Evolutionary conservation across 2,329 filamentous ascomycete genomes (phyloP), one percentile per base, ranked within the genome.

Genomic region (Parascedosporium putredinis): DNA sequence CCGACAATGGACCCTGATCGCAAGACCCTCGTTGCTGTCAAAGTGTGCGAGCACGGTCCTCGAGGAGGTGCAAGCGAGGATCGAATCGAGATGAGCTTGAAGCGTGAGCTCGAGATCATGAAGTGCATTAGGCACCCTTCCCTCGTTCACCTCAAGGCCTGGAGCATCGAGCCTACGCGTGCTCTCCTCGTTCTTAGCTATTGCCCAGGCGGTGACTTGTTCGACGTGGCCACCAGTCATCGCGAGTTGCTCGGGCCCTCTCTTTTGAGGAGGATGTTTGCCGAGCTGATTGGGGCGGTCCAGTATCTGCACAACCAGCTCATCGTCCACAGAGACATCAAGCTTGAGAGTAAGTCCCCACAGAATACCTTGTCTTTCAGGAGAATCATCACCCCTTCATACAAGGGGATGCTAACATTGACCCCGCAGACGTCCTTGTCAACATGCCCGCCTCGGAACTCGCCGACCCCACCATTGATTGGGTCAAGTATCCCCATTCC

Each of bases 321-420:
- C 57, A 95, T 98, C 62, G 91, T 97, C 49, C 93, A 98, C 64
- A 82, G 93, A 53, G 93, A 98, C 65, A 94, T 98, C 67, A 98
- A 98, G 69, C 82, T 98, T 52, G 93, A 98, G 73, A 78, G 87
- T 93, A 76, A 68, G 83, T 74, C 31, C 47, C 16, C 45, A 10
- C 24, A 9, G 47, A 12, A 27, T 51, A 10, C 49, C 42, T 50
- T 36, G 38, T n/a, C n/a, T 45, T 47, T 34, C 20, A 22, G 3
- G 14, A 18, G n/a, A n/a, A n/a, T n/a, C n/a, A n/a, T n/a, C n/a
- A n/a, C n/a, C n/a, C n/a, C n/a, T n/a, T 12, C n/a, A n/a, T 9
- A 45, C 22, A 9, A n/a, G n/a, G 20, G 23, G 23, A 45, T 25
- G n/a, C 25, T 45, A 29, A 46, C 24, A 2, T 18, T 14, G 12